Evolutionary conservation across 2,329 filamentous ascomycete genomes (phyloP), one percentile per base, ranked within the genome.

Genomic region (Daldinia sp.): DNA sequence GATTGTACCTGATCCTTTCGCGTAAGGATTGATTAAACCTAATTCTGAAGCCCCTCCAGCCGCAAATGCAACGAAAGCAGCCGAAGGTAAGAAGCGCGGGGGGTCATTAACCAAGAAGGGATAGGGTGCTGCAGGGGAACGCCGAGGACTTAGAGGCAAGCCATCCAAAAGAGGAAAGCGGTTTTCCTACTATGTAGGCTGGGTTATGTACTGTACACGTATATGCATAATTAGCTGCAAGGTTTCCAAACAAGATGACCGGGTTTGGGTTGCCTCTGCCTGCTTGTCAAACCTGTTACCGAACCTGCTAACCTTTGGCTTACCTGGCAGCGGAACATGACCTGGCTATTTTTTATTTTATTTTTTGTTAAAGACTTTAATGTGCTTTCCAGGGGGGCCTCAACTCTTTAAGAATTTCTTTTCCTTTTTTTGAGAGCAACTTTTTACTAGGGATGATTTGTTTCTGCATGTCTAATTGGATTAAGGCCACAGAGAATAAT

Each of bases 81-180:
- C 49, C 58, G 41, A 58, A 57, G 49, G 47, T 15, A 56, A 43
- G 64, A 60, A 57, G 34, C 34, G 39, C 35, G 41, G 60, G 32
- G 53, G 55, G 32, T 41, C 27, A 17, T 62, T 56, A 53, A 29
- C 65, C 65, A 61, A 64, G 58, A 69, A 61, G 50, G 58, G 57
- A 67, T 66, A 61, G 49, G 34, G 45, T 41, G 50, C 51, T 65
- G 64, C 64, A 67, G 57, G 64, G 62, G 56, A 56, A 57, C 51
- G 41, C 55, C 67, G 56, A 67, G 49, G 54, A 58, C 47, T n/a
- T 35, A 34, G 61, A 19, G 66, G 53, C 34, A 58, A 58, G 56
- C 23, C 43, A 45, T 56, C 68, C 57, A 13, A 52, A 70, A 67
- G 13, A 70, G 66, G 66, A 60, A 70, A 70, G 68, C 63, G 64